Evolutionary conservation across 371 early-diverging fungal species (phyloP), one percentile per base, ranked within the genome.

Genomic region (Nematocida homosporus): DNA sequence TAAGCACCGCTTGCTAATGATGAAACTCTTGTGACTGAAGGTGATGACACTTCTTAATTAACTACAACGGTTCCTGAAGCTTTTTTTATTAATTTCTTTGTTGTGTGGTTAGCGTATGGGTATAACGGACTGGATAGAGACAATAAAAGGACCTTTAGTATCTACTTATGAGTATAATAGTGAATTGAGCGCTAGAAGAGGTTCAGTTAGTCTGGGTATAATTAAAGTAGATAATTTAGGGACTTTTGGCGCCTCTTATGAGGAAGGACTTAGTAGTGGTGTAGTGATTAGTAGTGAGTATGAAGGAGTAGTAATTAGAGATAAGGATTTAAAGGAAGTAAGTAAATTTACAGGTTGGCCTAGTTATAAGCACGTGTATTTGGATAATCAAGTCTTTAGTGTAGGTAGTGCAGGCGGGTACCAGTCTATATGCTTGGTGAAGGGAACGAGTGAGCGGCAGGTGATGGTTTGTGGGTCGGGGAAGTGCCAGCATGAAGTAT

Each of bases 31-130:
- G 18, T 13, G n/a, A 23, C 75, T 72, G 32, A 59, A 44, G 18
- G 40, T 72, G 75, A 60, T 60, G 75, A 72, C 75, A 72, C 75
- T 20, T 38, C 5, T 20, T 40, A 38, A 60, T 57, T 41, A 68
- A 72, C 75, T 72, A 72, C 75, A 72, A 72, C 75, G 75, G 75
- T 72, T 72, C 52, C 75, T 72, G 75, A 72, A 47, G 75, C 75
- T 51, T 30, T 61, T 60, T 59, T 4, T 59, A 20, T 34, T 29
- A 47, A 72, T 34, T 25, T 72, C 60, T 20, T 72, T 18, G 5
- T 20, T 52, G 16, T 8, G 48, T 51, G 2, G 6, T 35, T 13
- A 6, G 16, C 3, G 8, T 10, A 4, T 10, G 8, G 5, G 6
- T 34, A 4, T 41, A 53, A 53, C 23, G 8, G 6, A 53, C 13